Evolutionary conservation across 2,329 filamentous ascomycete genomes (phyloP), one percentile per base, ranked within the genome.

Genomic region (Fusarium sp.): DNA sequence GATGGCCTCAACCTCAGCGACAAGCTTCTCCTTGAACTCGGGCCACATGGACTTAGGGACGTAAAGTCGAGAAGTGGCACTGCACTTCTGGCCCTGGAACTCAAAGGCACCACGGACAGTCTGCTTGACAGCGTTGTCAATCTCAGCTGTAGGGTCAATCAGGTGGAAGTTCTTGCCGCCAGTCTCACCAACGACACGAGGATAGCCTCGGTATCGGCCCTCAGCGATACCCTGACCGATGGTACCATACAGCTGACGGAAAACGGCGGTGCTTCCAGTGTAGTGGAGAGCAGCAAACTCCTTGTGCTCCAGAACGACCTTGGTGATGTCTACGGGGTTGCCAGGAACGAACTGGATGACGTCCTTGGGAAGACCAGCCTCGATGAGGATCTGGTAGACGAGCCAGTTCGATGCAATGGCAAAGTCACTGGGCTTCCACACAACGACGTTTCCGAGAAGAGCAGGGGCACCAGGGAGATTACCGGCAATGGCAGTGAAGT

Each of bases 281-380:
- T 95, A 98, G 86, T 98, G 95, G 28, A 98, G 90, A n/a, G 93
- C 92, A 14, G 95, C 92, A 77, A 98, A 96, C 67, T 97, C 87
- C 75, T 86, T 90, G 86, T 96, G 94, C 58, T 87, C 87, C 48
- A 98, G 88, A 15, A 93, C 92, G 39, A 89, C 88, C 80, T 91
- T 90, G 65, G 95, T 98, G 66, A 98, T 90, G 82, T 94, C 90
- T 64, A 92, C 93, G 7, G 95, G 93, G 79, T 97, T 91, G 63
- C 95, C 95, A 7, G 95, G 95, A 16, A 98, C 90, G 81, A 97
- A 98, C 83, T 98, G 95, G 73, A 98, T 94, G 58, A 98, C 95
- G 75, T 95, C 91, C 78, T 90, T 90, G 42, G 95, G 95, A 57
- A 98, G 89, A 44, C 95, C 95, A 33, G 95, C 95, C 85, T 98